Percentiles rank a stretch among this genome's conserved stretches.
Conservation (phyloP, 768 basidiomycete genomes). For the Arthromyces matolae region DNA sequence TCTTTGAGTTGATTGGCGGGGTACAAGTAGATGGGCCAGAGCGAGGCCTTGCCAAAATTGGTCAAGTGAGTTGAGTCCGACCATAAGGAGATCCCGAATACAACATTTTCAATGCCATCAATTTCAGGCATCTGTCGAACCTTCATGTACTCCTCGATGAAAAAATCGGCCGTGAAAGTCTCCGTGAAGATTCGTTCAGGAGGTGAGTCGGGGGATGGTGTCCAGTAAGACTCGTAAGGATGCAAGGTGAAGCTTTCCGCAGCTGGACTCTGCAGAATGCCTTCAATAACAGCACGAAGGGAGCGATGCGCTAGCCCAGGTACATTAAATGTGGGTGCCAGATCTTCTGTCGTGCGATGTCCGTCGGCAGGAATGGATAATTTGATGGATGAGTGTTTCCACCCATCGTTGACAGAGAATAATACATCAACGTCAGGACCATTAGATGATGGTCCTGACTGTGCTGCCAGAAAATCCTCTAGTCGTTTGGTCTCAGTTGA, state of each 20-base stretch:
- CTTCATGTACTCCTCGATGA: not conserved
- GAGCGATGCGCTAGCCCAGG: conserved; percentile 23
- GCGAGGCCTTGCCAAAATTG: conserved; percentile 29
- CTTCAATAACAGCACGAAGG: conserved; percentile 20
- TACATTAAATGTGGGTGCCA: conserved; percentile 29
- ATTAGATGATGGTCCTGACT: not conserved
- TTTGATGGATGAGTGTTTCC: conserved; percentile 20
- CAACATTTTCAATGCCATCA: conserved; percentile 1
- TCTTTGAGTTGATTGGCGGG: conserved; percentile 40
- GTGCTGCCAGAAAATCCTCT: conserved; percentile 11
- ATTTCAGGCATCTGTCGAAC: not conserved
- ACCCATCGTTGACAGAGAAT: conserved; percentile 12
- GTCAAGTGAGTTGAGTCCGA: conserved; percentile 35
- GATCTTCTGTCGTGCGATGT: conserved; percentile 16
- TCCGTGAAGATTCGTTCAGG: conserved; percentile 1
- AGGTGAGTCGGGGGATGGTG: conserved; percentile 3
- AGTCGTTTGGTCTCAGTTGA: conserved; percentile 13
- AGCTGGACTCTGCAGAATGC: conserved; percentile 12
- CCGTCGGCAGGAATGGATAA: conserved; percentile 19
- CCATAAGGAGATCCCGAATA: conserved; percentile 23
- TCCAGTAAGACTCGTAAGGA: conserved; percentile 17
- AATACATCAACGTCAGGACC: no score
- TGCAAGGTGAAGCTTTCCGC: conserved; percentile 9
- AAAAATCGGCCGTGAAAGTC: not conserved
- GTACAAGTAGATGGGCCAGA: conserved; percentile 40